Evolutionary conservation across 441 rosid genomes (phyloP), one percentile per base, ranked within the genome.

Genomic region (Dalechampia spathulata): DNA sequence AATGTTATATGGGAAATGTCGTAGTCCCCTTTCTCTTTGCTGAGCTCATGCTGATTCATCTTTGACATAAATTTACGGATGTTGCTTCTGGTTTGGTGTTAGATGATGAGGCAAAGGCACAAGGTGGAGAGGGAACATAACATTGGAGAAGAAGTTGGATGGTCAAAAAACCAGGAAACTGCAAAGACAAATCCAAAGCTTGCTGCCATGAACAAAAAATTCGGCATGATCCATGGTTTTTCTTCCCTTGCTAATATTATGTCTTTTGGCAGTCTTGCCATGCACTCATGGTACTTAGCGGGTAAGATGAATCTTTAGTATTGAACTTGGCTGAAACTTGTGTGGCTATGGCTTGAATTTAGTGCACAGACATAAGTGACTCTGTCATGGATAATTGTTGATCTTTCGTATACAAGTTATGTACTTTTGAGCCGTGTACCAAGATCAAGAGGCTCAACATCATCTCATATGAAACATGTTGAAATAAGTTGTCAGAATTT

Each of bases 101-200:
- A 87, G 96, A 78, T 82, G 86, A 84, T 87, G 96, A 84, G 75
- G 77, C 83, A 87, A 73, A 87, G 96, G 63, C 92, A 87, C 70
- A 87, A 82, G 68, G 83, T 87, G 27, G 96, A 84, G 68, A 72
- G 78, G 28, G 96, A 82, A 44, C 70, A 75, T 45, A 75, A 74
- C 62, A 79, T 84, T 17, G 96, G 92, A 48, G 72, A 67, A 8
- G 92, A 87, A 70, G 44, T 82, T 28, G 96, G 92, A 12, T 62
- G 81, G 87, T 55, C 92, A 6, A 87, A 87, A 86, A 87, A 82
- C 70, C 36, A 7, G 44, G 95, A 87, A 51, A 77, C 45, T 15
- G 95, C 92, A 2, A 87, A 84, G 75, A 65, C 38, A 47, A 82
- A 71, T 55, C 92, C 90, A 0, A 80, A 82, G 73, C 87, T 87